Evolutionary conservation across 768 basidiomycete genomes (phyloP), one percentile per base, ranked within the genome.

Genomic region (Tylopilus balloui): DNA sequence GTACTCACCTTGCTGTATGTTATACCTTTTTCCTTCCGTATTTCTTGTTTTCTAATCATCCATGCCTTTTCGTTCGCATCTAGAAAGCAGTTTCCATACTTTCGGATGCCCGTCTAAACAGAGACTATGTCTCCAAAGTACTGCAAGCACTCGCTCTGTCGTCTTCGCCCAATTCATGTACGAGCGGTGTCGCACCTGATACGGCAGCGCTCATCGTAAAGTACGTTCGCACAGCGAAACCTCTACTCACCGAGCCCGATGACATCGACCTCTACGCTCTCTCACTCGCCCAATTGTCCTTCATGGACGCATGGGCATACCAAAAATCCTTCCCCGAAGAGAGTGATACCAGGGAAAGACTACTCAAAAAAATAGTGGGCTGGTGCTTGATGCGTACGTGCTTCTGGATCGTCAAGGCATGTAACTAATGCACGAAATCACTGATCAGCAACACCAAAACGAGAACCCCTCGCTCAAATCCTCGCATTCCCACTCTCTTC

Each of bases 121-220:
- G 79, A 54, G 88, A 92, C 62, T 84, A 84, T 59, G 75, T 84
- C 11, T 84, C 88, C 23, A 91, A 92, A 67, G 83, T 91, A 24
- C 63, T 92, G 4, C 79, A 81, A 54, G 81, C 84, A 8, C 67
- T 79, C 13, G 65, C 60, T 31, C 58, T 73, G 29, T 63, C 75
- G 6, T 57, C 67, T 24, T 62, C 80, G 37, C 61, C 83, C 0
- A 66, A 74, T 24, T 64, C 76, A 3, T 61, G 52, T 40, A 48
- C 55, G 12, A 47, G 21, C 25, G 56, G 46, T 10, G 20, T 48
- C 24, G 31, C 58, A 12, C 36, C 55, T 31, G 35, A 35, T 23
- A 55, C 59, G 1, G 59, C 62, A 17, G 31, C 62, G 2, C 78
- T 88, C 35, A 75, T 92, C 31, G 77, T 87, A 43, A 78, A 77